These are phyloP conservation scores for Penicillium vulpinum DNA, from an alignment of 2,329 filamentous ascomycete genomes.

Conservation along the genomic window DNA sequence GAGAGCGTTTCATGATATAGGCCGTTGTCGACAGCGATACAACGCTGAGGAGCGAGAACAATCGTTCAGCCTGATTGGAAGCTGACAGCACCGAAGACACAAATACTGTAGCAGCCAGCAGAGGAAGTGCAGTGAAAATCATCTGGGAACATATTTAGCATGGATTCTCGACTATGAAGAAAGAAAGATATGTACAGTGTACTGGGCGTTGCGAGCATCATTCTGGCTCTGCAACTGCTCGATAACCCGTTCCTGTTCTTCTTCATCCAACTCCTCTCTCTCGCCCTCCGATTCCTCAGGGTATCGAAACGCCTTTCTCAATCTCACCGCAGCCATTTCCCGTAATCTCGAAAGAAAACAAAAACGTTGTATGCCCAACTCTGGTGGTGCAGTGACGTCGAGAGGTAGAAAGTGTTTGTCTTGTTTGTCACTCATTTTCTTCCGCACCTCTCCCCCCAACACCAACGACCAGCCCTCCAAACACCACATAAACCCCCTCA, in stretches of 20 bases:
- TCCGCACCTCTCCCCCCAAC: slow-evolving; percentile 7
- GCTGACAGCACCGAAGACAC: slow-evolving; percentile 33
- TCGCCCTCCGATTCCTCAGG: slow-evolving; percentile 60
- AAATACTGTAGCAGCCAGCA: slow-evolving; percentile 34
- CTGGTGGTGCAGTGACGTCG: slow-evolving; percentile 5
- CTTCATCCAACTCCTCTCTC: slow-evolving; percentile 69
- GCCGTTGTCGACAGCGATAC: slow-evolving; percentile 41
- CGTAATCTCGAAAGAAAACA: not conserved
- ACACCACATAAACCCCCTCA: not conserved
- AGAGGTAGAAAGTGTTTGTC: slow-evolving; percentile 21
- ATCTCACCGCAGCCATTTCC: slow-evolving; percentile 56
- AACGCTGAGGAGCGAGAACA: slow-evolving; percentile 35
- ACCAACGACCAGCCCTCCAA: not conserved
- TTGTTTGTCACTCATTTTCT: slow-evolving; percentile 25
- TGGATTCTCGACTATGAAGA: not conserved
- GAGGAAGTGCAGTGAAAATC: slow-evolving; percentile 41
- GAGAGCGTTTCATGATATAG: slow-evolving; percentile 38
- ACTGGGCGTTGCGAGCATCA: slow-evolving; percentile 42
- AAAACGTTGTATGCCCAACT: not conserved
- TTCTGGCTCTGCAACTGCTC: slow-evolving; percentile 37
- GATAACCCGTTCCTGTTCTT: slow-evolving; percentile 53
- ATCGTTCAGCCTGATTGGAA: slow-evolving; percentile 19
- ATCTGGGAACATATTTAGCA: slow-evolving; percentile 20
- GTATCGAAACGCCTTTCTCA: slow-evolving; percentile 77
- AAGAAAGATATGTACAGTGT: slow-evolving; percentile 36